Base-by-base conservation (phyloP, 164 flowering plant genomes). In the Stephania japonica region DNA sequence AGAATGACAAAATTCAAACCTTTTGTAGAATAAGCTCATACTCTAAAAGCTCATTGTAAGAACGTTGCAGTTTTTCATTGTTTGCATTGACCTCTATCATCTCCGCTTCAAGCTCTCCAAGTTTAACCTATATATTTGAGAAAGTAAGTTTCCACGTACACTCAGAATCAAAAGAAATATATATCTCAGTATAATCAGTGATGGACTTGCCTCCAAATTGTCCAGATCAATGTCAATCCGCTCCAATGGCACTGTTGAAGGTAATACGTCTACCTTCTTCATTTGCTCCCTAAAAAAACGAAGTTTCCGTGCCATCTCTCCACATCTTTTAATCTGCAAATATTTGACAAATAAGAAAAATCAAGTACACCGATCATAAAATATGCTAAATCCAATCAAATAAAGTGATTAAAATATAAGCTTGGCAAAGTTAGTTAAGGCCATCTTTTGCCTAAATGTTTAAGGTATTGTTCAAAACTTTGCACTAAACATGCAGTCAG, bases 31-130 rank as follows among this genome's bases (percentile, higher is more conserved):
- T 94, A 81, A 93, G 90, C 84, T 85, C 92, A 75, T 90, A 96
- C 69, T 96, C 99, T 49, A 85, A 70, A 10, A 96, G 97, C 81
- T 96, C 99, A 83, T 80, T 89, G 75, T 92, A 86, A 49, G 91
- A 23, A 7, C 94, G 97, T 76, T 88, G 97, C 80, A 96, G 77
- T 83, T 91, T 93, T 5, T 93, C 99, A 78, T 81, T 81, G 79
- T 96, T 96, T 50, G 90, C 85, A 83, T 92, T 93, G 18, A 93
- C 86, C 78, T 92, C 99, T 82, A 85, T 76, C 75, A 96, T 83
- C 83, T 96, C 99, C 42, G 95, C 88, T 84, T 96, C 99, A 83
- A 91, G 88, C 56, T 93, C 98, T 72, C 91, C 97, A 78, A 93
- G 97, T 85, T 93, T 96, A 32, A 85, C 82, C 99, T 96, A 77